phyloP scores from a whole-genome alignment of 1,284 basidiomycete species.

The Marasmius sp. region DNA sequence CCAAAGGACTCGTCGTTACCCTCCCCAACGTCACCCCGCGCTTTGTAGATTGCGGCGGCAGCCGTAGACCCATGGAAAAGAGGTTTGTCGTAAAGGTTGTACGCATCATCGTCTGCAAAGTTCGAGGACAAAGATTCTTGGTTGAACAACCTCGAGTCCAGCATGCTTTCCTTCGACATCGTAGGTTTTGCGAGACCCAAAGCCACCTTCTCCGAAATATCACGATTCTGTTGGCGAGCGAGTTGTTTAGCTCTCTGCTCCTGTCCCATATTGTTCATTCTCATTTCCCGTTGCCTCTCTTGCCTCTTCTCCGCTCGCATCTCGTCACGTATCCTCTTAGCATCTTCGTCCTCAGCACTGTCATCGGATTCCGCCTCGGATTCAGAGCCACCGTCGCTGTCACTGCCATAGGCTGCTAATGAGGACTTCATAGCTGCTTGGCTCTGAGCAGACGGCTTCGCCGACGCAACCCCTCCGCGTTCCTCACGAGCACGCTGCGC shows the following conservation, averaged over 20 bases:
- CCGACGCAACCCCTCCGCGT: constrained; percentile 72
- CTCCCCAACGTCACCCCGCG: constrained; percentile 80
- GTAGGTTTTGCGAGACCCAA: constrained; percentile 97
- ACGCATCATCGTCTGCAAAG: constrained; percentile 92
- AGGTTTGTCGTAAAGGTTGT: constrained; percentile 93
- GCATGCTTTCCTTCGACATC: constrained; percentile 91
- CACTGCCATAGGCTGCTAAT: constrained; percentile 85
- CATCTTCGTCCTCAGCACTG: constrained; percentile 81
- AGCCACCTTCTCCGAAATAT: constrained; percentile 99
- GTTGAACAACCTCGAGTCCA: constrained; percentile 97
- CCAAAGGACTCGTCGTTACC: constrained; percentile 90
- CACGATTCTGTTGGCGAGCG: constrained; percentile 94
- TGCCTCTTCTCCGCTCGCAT: constrained; percentile 91
- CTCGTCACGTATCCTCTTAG: constrained; percentile 82
- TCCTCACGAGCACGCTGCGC: constrained; percentile 96
- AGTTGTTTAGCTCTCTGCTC: constrained; percentile 96
- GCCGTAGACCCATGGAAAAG: constrained; percentile 95
- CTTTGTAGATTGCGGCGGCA: constrained; percentile 97
- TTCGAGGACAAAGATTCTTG: constrained; percentile 81
- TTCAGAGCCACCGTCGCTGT: constrained; percentile 54
- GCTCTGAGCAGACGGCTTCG: constrained; percentile 58
- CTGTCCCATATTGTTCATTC: constrained; percentile 99
- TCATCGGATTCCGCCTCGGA: constrained; percentile 46
- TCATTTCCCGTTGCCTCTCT: constrained; percentile 95
- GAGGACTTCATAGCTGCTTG: constrained; percentile 72